phyloP scores from a whole-genome alignment of 176 grass and related monocot species.

The Rhynchospora tenuis region DNA sequence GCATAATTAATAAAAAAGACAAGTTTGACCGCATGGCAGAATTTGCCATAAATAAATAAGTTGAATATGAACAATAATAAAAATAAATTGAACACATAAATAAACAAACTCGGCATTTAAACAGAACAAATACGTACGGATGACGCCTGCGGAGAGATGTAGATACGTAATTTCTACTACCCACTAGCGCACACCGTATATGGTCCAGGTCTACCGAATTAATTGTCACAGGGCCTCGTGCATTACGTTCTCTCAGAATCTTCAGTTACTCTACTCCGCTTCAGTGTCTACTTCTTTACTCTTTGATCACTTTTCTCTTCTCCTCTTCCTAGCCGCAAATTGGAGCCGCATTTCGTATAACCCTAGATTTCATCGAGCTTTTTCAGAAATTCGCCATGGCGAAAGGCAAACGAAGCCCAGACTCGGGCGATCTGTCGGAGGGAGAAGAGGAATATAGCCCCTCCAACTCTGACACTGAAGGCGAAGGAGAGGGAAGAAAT shows the following conservation, averaged over 20 bases:
- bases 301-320: not conserved
- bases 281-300: not conserved
- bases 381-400: not conserved
- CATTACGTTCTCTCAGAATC: not conserved
- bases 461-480: constrained; percentile 12
- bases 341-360: not conserved
- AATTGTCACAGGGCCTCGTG: not conserved
- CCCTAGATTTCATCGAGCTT: not conserved
- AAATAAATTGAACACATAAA: too few relatives aligned
- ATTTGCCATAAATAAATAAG: too few relatives aligned
- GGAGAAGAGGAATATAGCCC: constrained; percentile 16
- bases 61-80: too few relatives aligned
- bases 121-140: too few relatives aligned
- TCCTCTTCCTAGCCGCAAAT: not conserved
- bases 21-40: too few relatives aligned
- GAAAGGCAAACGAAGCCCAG: constrained; percentile 10
- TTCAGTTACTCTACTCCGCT: not conserved
- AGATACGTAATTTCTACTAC: too few relatives aligned
- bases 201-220: not conserved
- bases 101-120: too few relatives aligned
- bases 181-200: not conserved
- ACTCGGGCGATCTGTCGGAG: constrained; percentile 5
- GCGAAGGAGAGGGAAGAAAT: not conserved
- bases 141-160: too few relatives aligned
- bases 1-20: too few relatives aligned